phyloP scores from a whole-genome alignment of 2,329 filamentous ascomycete species.

The Talaromyces rugulosus region DNA sequence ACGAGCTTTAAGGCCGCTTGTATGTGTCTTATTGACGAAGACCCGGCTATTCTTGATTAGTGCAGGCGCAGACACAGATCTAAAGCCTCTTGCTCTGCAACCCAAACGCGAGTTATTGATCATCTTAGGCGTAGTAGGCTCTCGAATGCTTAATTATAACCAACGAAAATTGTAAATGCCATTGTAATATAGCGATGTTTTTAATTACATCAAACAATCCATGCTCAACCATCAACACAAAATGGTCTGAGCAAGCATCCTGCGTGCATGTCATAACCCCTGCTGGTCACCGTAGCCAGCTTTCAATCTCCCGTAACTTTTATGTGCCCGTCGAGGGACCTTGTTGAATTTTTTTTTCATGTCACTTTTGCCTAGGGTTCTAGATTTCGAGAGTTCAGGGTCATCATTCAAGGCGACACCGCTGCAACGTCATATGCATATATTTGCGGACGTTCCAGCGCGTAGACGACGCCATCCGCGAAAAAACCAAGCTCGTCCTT shows the following conservation, averaged over 20 bases:
- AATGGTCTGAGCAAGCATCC: neutral
- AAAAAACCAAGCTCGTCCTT: slow-evolving; percentile 38
- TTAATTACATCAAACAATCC: neutral
- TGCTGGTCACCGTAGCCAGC: slow-evolving; percentile 15
- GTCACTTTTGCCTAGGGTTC: neutral
- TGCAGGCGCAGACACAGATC: no score
- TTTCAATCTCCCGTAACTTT: neutral
- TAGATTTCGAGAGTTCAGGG: neutral
- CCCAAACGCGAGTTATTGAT: no score
- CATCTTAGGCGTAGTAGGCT: no score
- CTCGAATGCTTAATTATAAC: neutral
- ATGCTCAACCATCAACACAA: neutral
- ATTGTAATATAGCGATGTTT: neutral
- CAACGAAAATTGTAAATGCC: neutral
- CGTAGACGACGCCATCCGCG: slow-evolving; percentile 33
- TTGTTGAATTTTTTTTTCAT: neutral
- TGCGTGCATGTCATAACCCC: neutral
- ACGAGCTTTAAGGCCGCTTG: no score
- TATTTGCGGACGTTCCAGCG: slow-evolving; percentile 20
- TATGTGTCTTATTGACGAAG: no score
- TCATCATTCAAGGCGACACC: neutral
- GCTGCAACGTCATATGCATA: slow-evolving; percentile 12
- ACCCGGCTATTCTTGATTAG: no score
- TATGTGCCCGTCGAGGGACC: neutral
- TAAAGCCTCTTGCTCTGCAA: no score